Conservation (phyloP, 2,329 filamentous ascomycete species). For the Xylaria sp. region DNA sequence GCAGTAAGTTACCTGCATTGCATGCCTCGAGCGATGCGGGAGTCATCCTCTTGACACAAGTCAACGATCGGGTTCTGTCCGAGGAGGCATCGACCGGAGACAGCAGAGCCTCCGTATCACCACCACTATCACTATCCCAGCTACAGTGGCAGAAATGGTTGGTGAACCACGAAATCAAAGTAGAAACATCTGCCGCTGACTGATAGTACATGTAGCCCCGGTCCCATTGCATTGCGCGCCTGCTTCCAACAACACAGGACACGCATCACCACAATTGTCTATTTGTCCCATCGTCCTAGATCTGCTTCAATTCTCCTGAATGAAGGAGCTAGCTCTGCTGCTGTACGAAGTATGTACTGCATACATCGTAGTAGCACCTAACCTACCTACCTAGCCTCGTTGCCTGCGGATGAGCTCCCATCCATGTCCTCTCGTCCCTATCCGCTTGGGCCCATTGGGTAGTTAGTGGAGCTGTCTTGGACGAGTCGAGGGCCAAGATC, state of each 20-base stretch:
- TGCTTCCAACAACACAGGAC: conserved; percentile 11
- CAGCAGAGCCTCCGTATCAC: conserved; percentile 37
- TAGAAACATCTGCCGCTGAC: neutral
- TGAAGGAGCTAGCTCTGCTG: conserved; percentile 21
- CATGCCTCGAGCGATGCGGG: conserved; percentile 18
- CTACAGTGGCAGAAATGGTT: conserved; percentile 15
- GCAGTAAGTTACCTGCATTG: conserved; percentile 23
- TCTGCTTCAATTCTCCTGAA: conserved; percentile 1
- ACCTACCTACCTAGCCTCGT: conserved; percentile 11
- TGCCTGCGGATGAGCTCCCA: conserved; percentile 17
- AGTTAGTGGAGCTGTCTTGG: conserved; percentile 15
- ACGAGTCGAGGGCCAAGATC: conserved; percentile 28
- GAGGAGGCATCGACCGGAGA: conserved; percentile 22
- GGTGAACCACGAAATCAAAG: conserved; percentile 1
- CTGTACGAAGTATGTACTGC: neutral
- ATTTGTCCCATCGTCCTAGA: neutral
- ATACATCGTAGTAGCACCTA: too few species aligned
- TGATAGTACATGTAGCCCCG: conserved; percentile 7
- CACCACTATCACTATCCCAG: conserved; percentile 18
- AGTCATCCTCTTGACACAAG: conserved; percentile 20
- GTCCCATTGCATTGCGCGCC: too few species aligned
- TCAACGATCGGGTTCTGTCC: neutral
- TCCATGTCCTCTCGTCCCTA: conserved; percentile 17
- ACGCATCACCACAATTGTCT: conserved; percentile 9
- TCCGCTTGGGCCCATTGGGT: conserved; percentile 29